phyloP scores from a whole-genome alignment of 305 asterid genomes.

The Coffea humblotiana region DNA sequence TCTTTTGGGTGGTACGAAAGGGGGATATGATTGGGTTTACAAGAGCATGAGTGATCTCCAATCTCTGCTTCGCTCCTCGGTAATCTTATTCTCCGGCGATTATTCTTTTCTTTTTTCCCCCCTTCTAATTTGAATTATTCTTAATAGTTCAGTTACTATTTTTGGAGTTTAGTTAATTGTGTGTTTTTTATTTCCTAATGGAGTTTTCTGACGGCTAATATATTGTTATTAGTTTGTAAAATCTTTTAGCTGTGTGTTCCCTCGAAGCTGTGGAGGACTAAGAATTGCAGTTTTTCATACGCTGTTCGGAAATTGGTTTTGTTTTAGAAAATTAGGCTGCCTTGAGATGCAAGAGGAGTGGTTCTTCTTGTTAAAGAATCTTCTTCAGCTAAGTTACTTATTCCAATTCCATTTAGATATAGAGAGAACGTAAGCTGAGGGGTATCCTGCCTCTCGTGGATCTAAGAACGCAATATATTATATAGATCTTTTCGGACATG shows the following conservation, averaged over 20 bases:
- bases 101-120: neutral
- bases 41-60: conserved; percentile 88
- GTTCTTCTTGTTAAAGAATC: neutral
- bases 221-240: neutral
- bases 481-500: conserved; percentile 77
- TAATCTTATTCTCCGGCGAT: conserved; percentile 24
- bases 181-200: no score
- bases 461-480: conserved; percentile 76
- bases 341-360: neutral
- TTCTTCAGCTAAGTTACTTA: neutral
- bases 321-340: neutral
- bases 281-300: neutral
- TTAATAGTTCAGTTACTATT: neutral
- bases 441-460: conserved; percentile 76
- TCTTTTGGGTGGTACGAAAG: conserved; percentile 77
- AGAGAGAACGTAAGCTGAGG: conserved; percentile 49
- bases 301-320: neutral
- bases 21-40: conserved; percentile 69
- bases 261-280: neutral
- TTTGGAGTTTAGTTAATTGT: neutral
- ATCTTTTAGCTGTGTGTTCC: neutral
- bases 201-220: no score
- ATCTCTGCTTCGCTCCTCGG: conserved; percentile 67
- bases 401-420: neutral
- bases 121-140: no score